Base-by-base conservation (phyloP, 768 basidiomycete genomes). In the Omphalotus guepiniiformis region DNA sequence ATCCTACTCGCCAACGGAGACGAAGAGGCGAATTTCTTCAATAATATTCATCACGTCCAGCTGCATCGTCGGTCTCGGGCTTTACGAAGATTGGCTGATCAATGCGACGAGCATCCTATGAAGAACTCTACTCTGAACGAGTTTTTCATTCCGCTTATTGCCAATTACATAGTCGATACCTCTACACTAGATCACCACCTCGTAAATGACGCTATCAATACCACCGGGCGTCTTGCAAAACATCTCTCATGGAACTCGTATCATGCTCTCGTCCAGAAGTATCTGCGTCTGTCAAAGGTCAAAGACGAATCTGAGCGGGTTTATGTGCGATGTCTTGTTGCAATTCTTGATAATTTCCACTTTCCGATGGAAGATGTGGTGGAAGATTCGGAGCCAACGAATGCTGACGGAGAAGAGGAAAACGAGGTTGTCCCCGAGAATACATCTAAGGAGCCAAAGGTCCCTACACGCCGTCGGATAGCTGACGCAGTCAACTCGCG, bases 1-100 rank as follows among this genome's bases (percentile, higher is more conserved):
- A 74, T 82, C 9, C 67, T 98, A 6, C 75, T 97, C 26, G 90
- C 88, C 6, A 81, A 75, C 15, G 94, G 91, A 1, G 93, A 98
- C 59, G 85, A 88, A 40, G 95, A 99, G 64, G 93, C 92, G 26
- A 93, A 87, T 60, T 94, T 98, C 70, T 98, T 99, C 78, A 85
- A 85, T 72, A 99, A 99, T 64, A 82, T 97, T 39, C 80, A 87
- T 44, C 96, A 99, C 60, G 80, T 98, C 36, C 96, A 99, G 65
- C 69, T 86, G 2, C 94, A 97, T 63, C 82, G 94, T 53, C 83
- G 95, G 19, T 82, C 84, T 1, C 71, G 95, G 50, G 94, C 95
- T 2, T 72, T 96, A 23, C 79, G 88, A 12, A 75, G 92, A n/a
- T 77, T 97, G 16, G 81, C 80, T 4, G 93, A 93, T 42, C 76